These are phyloP conservation scores for Rostrohypoxylon terebratum DNA, from an alignment of 495 filamentous ascomycete species.

Conservation along the genomic window DNA sequence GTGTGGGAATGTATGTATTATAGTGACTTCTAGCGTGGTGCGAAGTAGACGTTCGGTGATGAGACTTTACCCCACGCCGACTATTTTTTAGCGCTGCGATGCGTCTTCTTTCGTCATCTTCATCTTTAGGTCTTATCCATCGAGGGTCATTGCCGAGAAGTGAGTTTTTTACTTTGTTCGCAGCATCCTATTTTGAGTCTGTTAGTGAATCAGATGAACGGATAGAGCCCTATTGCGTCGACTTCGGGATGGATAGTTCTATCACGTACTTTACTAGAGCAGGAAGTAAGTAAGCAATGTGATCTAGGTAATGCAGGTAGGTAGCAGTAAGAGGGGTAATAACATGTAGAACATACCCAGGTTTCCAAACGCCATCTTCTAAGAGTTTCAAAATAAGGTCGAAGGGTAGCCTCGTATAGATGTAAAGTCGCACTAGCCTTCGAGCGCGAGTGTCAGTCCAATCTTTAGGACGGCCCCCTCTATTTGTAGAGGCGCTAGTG, in stretches of 20 bases:
- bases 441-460: constrained; percentile 59
- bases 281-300: constrained; percentile 29
- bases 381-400: constrained; percentile 58
- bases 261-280: constrained; percentile 47
- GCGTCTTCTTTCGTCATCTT: constrained; percentile 56
- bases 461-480: constrained; percentile 59
- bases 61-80: constrained; percentile 37
- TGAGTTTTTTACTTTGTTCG: constrained; percentile 61
- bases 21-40: background rate
- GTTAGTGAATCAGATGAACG: constrained; percentile 9
- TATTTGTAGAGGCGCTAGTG: constrained; percentile 47
- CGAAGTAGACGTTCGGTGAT: constrained; percentile 1
- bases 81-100: constrained; percentile 50
- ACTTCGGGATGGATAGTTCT: background rate
- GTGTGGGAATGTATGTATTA: background rate
- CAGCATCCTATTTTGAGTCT: constrained; percentile 49
- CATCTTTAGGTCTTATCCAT: constrained; percentile 59
- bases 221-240: too few relatives aligned
- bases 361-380: constrained; percentile 58
- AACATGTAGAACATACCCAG: constrained; percentile 53
- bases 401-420: constrained; percentile 59
- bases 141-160: constrained; percentile 62
- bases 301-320: constrained; percentile 2
- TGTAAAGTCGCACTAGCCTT: constrained; percentile 59
- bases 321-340: background rate